Base-by-base conservation (phyloP, 2,329 filamentous ascomycete genomes). In the Diaporthe vaccinii region DNA sequence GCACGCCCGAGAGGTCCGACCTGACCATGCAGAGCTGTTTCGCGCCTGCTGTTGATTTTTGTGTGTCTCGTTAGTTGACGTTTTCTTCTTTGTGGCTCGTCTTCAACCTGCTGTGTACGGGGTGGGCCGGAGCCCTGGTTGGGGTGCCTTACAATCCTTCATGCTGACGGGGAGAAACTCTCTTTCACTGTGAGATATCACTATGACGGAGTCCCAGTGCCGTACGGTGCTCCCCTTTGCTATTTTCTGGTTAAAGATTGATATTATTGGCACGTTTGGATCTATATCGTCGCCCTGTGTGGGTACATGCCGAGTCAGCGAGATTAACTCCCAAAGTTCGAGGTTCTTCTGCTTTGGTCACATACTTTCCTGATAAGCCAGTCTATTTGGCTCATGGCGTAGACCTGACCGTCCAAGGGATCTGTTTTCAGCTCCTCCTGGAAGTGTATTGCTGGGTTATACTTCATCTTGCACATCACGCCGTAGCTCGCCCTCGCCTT, bases 401-500 rank as follows among this genome's bases (percentile, higher is more conserved):
- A 87, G 44, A 80, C 79, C 77, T 84, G 81, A 6, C 77, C 78
- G 58, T 83, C 81, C 46, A 80, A 83, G 2, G 78, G 74, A 55
- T 87, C 86, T 6, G 76, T 77, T 28, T 78, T 72, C n/a, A 85
- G 74, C 0, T 83, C 81, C 74, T 85, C 83, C 71, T 83, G 79
- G 7, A 82, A 77, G 74, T 87, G 85, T 10, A 80, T 77, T 1
- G 76, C 77, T 0, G 84, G 81, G 41, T 84, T 81, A 62, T 85
- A 87, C 41, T 78, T 79, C 70, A 84, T 78, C 67, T 82, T 81
- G 70, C 84, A 83, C 0, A 86, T 72, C 20, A 87, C 79, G 9
- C 85, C 86, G 73, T 87, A 87, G 77, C 84, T 86, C 6, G 85
- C 83, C 28, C 85, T 82, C 15, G 85, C 85, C 12, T 86, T 81